Percentiles rank a stretch among this genome's conserved stretches.
These are phyloP conservation scores for Conoideocrella luteorostrata DNA, from an alignment of 2,329 filamentous ascomycete genomes.

Conservation along the genomic window DNA sequence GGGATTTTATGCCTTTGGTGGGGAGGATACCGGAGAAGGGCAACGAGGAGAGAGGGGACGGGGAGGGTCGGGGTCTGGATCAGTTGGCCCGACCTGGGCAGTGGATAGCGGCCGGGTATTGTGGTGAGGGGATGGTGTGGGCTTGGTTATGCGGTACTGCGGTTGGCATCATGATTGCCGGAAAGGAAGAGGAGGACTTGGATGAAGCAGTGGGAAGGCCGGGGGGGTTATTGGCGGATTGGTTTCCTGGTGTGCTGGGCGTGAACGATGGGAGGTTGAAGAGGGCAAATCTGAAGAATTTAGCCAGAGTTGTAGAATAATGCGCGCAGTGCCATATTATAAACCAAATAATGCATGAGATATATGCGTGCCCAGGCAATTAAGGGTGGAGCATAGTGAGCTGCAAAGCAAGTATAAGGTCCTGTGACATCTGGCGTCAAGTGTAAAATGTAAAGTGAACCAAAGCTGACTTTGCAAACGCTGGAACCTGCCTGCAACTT, in stretches of 20 bases:
- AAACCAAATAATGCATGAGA: too few relatives aligned
- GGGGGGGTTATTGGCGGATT: constrained; percentile 27
- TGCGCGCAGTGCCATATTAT: too few relatives aligned
- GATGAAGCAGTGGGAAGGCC: constrained; percentile 27
- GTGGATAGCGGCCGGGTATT: constrained; percentile 47
- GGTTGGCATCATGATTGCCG: constrained; percentile 38
- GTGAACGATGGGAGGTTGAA: constrained; percentile 27
- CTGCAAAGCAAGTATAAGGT: too few relatives aligned
- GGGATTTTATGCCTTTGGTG: constrained; percentile 44
- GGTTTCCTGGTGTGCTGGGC: constrained; percentile 32
- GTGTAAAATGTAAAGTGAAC: too few relatives aligned
- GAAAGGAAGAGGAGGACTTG: constrained; percentile 26
- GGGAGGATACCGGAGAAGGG: constrained; percentile 33
- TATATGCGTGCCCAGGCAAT: too few relatives aligned
- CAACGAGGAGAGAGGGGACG: constrained; percentile 1
- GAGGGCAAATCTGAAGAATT: constrained; percentile 28
- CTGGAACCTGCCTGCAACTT: too few relatives aligned
- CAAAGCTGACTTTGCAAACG: too few relatives aligned
- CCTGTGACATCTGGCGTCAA: too few relatives aligned
- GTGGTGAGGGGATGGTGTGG: constrained; percentile 47
- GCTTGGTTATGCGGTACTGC: constrained; percentile 46
- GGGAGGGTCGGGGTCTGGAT: background rate
- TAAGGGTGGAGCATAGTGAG: too few relatives aligned
- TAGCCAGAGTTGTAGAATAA: too few relatives aligned
- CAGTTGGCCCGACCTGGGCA: constrained; percentile 25